These are phyloP conservation scores for Lepiota brunneoincarnata DNA, from an alignment of 768 basidiomycete species.

Conservation along the genomic window DNA sequence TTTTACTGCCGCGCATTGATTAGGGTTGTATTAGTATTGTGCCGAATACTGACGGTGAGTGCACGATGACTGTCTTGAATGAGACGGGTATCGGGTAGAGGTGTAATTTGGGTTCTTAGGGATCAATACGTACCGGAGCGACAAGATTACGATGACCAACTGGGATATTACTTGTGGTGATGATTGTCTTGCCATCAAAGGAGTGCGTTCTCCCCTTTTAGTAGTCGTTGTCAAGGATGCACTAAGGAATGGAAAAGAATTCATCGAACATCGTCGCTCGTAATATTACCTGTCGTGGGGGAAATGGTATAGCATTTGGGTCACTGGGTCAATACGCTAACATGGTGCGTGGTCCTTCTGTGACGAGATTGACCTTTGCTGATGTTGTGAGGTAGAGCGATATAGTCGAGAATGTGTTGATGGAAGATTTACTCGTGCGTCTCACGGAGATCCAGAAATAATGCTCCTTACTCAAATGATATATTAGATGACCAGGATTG, in stretches of 20 bases:
- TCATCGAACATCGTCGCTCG: slow-evolving; percentile 48
- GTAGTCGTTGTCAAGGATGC: neutral
- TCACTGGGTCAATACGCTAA: slow-evolving; percentile 57
- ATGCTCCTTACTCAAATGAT: neutral
- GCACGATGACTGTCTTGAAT: neutral
- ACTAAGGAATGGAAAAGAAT: slow-evolving; percentile 34
- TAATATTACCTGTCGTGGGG: slow-evolving; percentile 54
- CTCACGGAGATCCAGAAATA: neutral
- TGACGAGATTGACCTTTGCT: neutral
- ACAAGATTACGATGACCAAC: slow-evolving; percentile 44
- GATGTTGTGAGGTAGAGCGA: neutral
- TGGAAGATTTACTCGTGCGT: slow-evolving; percentile 7
- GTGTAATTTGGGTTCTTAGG: slow-evolving; percentile 15
- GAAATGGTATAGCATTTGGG: slow-evolving; percentile 60
- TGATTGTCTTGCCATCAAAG: slow-evolving; percentile 65
- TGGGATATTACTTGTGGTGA: slow-evolving; percentile 66
- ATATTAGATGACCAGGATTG: slow-evolving; percentile 44
- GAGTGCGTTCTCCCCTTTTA: slow-evolving; percentile 34
- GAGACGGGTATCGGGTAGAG: neutral
- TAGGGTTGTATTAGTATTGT: slow-evolving; percentile 36
- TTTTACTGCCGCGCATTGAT: neutral
- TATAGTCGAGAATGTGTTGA: slow-evolving; percentile 40
- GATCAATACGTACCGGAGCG: slow-evolving; percentile 54
- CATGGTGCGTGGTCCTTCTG: slow-evolving; percentile 30
- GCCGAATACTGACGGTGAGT: slow-evolving; percentile 56